These are phyloP conservation scores for Rubroboletus pulcherrimus DNA, from an alignment of 768 basidiomycete genomes.

Conservation along the genomic window DNA sequence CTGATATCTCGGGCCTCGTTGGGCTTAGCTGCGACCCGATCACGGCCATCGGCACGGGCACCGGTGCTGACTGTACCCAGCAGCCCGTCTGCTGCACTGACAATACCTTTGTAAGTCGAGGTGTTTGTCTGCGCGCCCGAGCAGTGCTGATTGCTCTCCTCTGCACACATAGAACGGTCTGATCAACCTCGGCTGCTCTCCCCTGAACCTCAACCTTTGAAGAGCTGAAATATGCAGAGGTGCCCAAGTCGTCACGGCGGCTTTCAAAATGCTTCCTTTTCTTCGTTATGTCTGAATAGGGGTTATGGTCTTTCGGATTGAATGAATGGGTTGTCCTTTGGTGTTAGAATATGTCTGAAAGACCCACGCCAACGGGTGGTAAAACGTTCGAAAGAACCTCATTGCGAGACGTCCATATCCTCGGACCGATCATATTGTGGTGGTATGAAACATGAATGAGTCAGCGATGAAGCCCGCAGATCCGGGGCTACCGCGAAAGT, in stretches of 20 bases:
- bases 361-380: too few species aligned
- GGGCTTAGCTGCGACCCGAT: slow-evolving; percentile 7
- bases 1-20: background rate
- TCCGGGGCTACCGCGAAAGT: too few species aligned
- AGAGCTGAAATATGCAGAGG: background rate
- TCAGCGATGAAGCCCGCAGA: too few species aligned
- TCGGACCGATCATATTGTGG: too few species aligned
- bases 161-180: slow-evolving; percentile 1
- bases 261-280: background rate
- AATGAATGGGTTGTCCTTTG: background rate
- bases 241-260: background rate
- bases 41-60: background rate
- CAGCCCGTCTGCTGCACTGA: slow-evolving; percentile 19
- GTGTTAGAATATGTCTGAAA: background rate
- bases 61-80: slow-evolving; percentile 1
- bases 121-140: background rate
- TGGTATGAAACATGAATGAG: too few species aligned
- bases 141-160: background rate
- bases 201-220: slow-evolving; percentile 3
- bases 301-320: background rate
- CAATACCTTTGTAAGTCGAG: slow-evolving; percentile 7
- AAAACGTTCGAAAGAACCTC: background rate
- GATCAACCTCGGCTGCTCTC: slow-evolving; percentile 13
- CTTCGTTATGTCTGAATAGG: background rate
- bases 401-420: too few species aligned